phyloP scores from a whole-genome alignment of 2,329 filamentous ascomycete species.

The Diaporthe caulivora region DNA sequence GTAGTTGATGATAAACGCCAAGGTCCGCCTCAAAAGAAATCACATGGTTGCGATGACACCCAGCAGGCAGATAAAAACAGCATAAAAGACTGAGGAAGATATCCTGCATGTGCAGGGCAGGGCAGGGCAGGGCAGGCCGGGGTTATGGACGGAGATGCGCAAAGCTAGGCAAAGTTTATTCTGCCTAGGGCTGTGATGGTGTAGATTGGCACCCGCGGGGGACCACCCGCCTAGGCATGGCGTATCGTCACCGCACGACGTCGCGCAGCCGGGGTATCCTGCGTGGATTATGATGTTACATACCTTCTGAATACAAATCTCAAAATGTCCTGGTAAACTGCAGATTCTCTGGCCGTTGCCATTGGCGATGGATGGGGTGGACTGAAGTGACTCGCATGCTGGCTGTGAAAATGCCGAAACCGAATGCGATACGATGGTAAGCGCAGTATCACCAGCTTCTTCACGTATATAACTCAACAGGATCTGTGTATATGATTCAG shows the following conservation, averaged over 20 bases:
- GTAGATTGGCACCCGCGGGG: slow-evolving; percentile 7
- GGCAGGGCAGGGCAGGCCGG: slow-evolving; percentile 3
- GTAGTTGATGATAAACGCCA: background rate
- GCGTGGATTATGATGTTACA: background rate
- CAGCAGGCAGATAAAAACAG: background rate
- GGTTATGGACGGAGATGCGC: background rate
- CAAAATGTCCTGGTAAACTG: too few species aligned
- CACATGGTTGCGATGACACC: background rate
- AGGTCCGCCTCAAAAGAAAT: background rate
- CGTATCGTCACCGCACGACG: background rate
- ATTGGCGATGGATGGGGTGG: background rate
- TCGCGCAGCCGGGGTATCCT: slow-evolving; percentile 7
- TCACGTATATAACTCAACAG: background rate
- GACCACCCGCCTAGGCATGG: slow-evolving; percentile 3
- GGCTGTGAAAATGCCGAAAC: background rate
- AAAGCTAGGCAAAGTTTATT: slow-evolving; percentile 14
- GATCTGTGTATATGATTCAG: too few species aligned
- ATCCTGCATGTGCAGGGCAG: background rate
- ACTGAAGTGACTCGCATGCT: background rate
- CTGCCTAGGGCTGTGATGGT: background rate
- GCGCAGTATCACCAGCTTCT: too few species aligned
- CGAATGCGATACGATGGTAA: background rate
- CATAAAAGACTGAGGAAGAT: background rate
- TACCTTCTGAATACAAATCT: too few species aligned
- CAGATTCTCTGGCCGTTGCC: background rate